These are phyloP conservation scores for Candida qinlingensis DNA, from an alignment of 805 yeast genomes.

Conservation along the genomic window DNA sequence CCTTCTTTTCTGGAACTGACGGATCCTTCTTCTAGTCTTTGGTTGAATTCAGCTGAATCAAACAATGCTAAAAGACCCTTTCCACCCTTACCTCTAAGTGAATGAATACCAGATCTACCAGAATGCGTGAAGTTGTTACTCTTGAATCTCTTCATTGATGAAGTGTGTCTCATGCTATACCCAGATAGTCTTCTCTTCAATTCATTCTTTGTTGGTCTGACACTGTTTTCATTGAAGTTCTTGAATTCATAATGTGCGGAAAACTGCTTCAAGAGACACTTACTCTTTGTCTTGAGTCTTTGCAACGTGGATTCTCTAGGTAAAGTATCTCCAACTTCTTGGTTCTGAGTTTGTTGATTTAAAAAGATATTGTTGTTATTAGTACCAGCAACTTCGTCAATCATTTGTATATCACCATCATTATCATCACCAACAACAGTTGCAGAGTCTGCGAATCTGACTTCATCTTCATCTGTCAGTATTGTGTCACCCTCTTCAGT, in stretches of 20 bases:
- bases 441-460: slow-evolving; percentile 4
- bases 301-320: slow-evolving; percentile 5
- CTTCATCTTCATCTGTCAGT: slow-evolving; percentile 3
- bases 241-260: slow-evolving; percentile 6
- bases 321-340: background rate
- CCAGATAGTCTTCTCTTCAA: slow-evolving; percentile 8
- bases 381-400: background rate
- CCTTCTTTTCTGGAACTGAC: slow-evolving; percentile 6
- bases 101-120: background rate
- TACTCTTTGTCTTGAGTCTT: slow-evolving; percentile 9
- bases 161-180: slow-evolving; percentile 2
- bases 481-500: slow-evolving; percentile 2
- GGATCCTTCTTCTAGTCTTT: slow-evolving; percentile 6
- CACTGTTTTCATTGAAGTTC: slow-evolving; percentile 5
- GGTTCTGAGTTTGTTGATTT: too few species aligned
- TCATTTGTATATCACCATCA: background rate
- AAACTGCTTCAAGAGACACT: slow-evolving; percentile 1
- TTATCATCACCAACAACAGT: slow-evolving; percentile 6
- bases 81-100: background rate
- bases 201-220: slow-evolving; percentile 6
- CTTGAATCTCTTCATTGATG: slow-evolving; percentile 8
- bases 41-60: slow-evolving; percentile 7
- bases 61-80: slow-evolving; percentile 4
- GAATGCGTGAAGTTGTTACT: background rate
- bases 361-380: background rate